These are phyloP conservation scores for Ogataea henricii DNA, from an alignment of 805 yeast genomes.

Conservation along the genomic window DNA sequence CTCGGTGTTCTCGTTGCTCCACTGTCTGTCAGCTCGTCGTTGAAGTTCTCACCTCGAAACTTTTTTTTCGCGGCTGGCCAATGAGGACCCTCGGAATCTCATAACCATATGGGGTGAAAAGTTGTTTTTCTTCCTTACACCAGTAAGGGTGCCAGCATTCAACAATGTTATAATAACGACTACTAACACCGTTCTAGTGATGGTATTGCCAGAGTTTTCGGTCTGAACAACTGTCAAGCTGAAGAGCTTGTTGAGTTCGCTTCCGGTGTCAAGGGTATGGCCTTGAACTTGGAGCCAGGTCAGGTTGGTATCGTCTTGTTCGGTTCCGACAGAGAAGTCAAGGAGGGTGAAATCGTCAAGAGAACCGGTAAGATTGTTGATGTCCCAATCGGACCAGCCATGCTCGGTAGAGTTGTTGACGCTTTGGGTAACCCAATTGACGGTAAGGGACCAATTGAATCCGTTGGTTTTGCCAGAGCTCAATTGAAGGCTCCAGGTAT, in stretches of 20 bases:
- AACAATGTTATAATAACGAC: background rate
- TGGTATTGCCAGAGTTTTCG: constrained; percentile 99
- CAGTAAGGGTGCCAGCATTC: background rate
- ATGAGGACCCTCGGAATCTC: constrained; percentile 30
- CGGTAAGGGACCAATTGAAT: constrained; percentile 97
- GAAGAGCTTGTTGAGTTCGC: constrained; percentile 99
- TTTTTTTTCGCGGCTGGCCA: constrained; percentile 24
- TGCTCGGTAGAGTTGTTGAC: constrained; percentile 99
- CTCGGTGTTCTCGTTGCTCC: background rate
- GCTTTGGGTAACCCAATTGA: constrained; percentile 99
- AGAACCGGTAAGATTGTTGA: constrained; percentile 99
- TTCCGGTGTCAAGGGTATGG: constrained; percentile 99
- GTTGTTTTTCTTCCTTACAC: constrained; percentile 7
- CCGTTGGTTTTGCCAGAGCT: constrained; percentile 86
- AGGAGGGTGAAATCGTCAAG: constrained; percentile 99
- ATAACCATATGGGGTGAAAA: constrained; percentile 23
- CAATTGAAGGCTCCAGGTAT: constrained; percentile 99
- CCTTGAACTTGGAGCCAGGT: constrained; percentile 99
- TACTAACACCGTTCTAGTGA: constrained; percentile 66
- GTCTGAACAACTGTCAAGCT: constrained; percentile 99
- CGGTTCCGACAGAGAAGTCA: constrained; percentile 98
- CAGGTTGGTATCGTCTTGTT: constrained; percentile 99
- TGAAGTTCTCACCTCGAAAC: constrained; percentile 4
- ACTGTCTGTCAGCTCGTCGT: background rate
- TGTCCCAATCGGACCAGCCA: constrained; percentile 97